These are phyloP conservation scores for Penicillium longicatenatum DNA, from an alignment of 495 filamentous ascomycete genomes.

Conservation along the genomic window DNA sequence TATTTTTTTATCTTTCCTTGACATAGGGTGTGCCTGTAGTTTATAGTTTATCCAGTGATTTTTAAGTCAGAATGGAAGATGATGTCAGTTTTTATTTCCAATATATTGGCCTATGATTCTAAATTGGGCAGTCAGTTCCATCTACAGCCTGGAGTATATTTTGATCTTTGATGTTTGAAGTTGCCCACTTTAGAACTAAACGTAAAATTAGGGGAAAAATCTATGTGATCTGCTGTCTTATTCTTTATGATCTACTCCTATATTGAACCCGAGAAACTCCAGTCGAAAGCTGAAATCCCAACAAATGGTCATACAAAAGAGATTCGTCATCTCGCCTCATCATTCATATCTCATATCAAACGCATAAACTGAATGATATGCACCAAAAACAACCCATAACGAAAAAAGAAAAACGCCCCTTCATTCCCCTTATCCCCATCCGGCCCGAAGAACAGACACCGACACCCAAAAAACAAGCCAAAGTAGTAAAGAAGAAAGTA, in stretches of 20 bases:
- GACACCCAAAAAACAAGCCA: neutral
- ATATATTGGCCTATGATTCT: too few species aligned
- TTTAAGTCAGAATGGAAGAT: too few species aligned
- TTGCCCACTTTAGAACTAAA: too few species aligned
- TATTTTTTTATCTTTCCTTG: too few species aligned
- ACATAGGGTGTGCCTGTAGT: too few species aligned
- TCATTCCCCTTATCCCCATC: neutral
- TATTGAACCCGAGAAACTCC: neutral
- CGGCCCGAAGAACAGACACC: neutral
- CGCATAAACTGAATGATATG: neutral
- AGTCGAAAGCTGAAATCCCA: neutral
- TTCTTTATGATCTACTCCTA: neutral
- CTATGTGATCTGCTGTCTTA: neutral
- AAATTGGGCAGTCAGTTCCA: too few species aligned
- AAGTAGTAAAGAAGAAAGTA: neutral
- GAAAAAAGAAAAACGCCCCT: neutral
- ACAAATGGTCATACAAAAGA: neutral
- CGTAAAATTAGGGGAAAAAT: too few species aligned
- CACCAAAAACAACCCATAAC: neutral
- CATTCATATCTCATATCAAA: slow-evolving; percentile 14
- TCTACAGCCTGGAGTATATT: too few species aligned
- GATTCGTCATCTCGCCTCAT: slow-evolving; percentile 1
- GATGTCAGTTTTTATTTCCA: too few species aligned
- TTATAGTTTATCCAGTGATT: too few species aligned
- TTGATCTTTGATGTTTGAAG: too few species aligned